Evolutionary conservation across 2,329 filamentous ascomycete genomes (phyloP).

Genomic region (Aspergillus phoenicis): DNA sequence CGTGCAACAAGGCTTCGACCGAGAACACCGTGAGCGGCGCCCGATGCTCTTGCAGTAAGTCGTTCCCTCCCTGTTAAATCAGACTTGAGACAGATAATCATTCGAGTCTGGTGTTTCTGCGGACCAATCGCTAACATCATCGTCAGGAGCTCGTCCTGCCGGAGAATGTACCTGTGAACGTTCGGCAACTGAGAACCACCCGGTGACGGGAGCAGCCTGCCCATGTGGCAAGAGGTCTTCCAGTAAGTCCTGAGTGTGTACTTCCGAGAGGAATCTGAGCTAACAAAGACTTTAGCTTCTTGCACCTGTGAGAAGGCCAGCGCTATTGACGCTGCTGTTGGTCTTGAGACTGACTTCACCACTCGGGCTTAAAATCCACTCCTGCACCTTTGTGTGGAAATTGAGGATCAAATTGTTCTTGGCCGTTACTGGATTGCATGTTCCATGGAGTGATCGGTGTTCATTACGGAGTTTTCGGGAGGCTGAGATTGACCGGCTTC

Average conservation of each 20-base stretch:
- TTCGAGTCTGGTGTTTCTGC: background rate
- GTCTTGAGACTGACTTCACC: constrained; percentile 83
- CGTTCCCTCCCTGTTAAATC: background rate
- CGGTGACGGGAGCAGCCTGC: constrained; percentile 64
- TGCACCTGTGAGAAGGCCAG: constrained; percentile 83
- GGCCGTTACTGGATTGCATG: background rate
- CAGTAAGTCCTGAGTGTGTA: constrained; percentile 52
- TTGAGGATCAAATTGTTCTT: background rate
- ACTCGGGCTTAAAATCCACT: constrained; percentile 51
- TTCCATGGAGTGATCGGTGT: constrained; percentile 1
- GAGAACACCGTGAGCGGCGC: constrained; percentile 76
- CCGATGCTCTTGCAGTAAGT: constrained; percentile 77
- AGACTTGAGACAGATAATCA: constrained; percentile 20
- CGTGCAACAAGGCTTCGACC: constrained; percentile 71
- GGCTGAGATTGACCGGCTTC: background rate
- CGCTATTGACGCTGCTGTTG: constrained; percentile 62
- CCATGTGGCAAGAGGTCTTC: constrained; percentile 74
- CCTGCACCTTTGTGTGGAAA: background rate
- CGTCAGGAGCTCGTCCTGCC: constrained; percentile 67
- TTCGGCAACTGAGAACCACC: constrained; percentile 68
- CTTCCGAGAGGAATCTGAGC: background rate
- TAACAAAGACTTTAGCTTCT: constrained; percentile 51
- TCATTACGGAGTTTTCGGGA: constrained; percentile 4
- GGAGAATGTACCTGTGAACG: constrained; percentile 82
- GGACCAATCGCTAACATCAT: constrained; percentile 13